phyloP scores from a whole-genome alignment of 1,139 yeast genomes.

The Yamadazyma buinensis region DNA sequence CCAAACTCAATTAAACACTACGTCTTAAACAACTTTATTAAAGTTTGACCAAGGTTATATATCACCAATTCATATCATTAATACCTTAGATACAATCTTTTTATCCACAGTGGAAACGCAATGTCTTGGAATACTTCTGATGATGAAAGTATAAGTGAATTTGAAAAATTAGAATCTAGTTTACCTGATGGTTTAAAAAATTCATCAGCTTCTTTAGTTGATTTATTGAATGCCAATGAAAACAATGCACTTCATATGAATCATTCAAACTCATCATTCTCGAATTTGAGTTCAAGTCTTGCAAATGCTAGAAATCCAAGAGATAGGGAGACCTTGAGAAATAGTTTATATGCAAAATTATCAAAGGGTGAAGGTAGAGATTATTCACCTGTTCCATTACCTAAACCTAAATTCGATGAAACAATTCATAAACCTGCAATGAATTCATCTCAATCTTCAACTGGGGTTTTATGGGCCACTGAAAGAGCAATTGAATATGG shows the following conservation, averaged over 20 bases:
- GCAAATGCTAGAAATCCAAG: conserved; percentile 12
- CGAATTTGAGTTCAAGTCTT: conserved; percentile 4
- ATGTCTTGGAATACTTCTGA: conserved; percentile 4
- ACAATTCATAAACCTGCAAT: conserved; percentile 56
- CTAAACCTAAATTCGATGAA: conserved; percentile 44
- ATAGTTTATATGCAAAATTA: conserved; percentile 28
- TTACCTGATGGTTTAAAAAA: conserved; percentile 42
- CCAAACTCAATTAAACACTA: no score
- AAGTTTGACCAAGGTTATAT: no score
- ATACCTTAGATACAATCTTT: no score
- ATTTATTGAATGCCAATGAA: conserved; percentile 22
- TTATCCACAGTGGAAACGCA: no score
- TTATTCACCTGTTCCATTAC: conserved; percentile 50
- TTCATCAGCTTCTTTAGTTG: conserved; percentile 40
- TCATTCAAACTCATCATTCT: conserved; percentile 14
- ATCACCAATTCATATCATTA: neutral
- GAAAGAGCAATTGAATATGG: conserved; percentile 65
- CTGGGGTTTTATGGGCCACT: conserved; percentile 70
- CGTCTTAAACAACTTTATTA: no score
- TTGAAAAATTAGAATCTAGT: conserved; percentile 43
- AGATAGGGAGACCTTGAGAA: conserved; percentile 10
- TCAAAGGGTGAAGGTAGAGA: conserved; percentile 36
- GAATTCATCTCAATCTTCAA: conserved; percentile 59
- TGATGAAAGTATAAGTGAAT: conserved; percentile 23
- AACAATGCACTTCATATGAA: neutral